Percentiles rank a stretch among this genome's conserved stretches.
phyloP scores from a whole-genome alignment of 2,329 filamentous ascomycete genomes.

The Neopestalotiopsis clavispora region DNA sequence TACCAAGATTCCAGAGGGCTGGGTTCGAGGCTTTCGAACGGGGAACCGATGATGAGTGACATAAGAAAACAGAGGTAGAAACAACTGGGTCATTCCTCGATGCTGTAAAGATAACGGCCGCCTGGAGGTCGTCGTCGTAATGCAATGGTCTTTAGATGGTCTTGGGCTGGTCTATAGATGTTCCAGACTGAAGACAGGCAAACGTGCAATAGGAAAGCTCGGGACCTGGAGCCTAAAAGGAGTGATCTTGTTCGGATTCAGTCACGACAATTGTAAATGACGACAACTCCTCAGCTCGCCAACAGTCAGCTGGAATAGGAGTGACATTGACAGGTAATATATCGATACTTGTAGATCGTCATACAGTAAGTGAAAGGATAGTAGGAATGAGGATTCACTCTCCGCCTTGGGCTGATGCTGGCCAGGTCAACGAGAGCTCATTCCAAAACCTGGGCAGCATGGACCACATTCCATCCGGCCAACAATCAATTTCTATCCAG shows the following conservation, averaged over 20 bases:
- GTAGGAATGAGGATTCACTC: slow-evolving; percentile 1
- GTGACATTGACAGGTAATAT: background rate
- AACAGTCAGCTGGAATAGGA: background rate
- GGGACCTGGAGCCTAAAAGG: background rate
- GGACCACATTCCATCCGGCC: background rate
- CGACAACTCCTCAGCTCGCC: background rate
- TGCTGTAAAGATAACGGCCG: background rate
- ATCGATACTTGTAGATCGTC: slow-evolving; percentile 2
- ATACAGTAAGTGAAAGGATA: background rate
- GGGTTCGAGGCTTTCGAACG: background rate
- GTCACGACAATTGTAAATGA: background rate
- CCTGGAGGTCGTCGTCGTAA: background rate
- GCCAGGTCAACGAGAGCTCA: slow-evolving; percentile 1
- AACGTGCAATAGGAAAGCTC: background rate
- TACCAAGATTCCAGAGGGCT: background rate
- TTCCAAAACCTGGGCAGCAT: background rate
- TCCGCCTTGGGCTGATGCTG: slow-evolving; percentile 1
- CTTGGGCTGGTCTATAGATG: no score
- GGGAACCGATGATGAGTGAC: background rate
- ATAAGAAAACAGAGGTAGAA: background rate
- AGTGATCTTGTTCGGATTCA: background rate
- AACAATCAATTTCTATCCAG: no score
- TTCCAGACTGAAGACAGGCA: background rate
- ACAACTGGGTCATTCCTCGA: background rate
- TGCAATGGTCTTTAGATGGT: background rate